phyloP scores from a whole-genome alignment of 768 basidiomycete species.

The Pholiota molesta region DNA sequence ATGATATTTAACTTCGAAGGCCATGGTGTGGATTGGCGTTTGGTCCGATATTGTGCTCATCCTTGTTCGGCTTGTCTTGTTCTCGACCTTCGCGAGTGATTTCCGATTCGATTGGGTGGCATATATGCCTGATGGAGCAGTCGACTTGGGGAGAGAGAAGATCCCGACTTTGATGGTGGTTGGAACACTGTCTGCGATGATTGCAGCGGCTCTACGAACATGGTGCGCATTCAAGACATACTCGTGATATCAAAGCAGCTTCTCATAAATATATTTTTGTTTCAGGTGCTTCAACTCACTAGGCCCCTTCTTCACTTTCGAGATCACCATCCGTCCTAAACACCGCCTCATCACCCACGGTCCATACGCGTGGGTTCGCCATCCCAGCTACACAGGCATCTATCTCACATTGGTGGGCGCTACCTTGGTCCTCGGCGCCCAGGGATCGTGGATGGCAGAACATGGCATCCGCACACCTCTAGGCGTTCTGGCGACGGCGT shows the following conservation, averaged over 20 bases:
- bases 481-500: constrained; percentile 23
- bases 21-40: constrained; percentile 33
- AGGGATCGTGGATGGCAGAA: constrained; percentile 34
- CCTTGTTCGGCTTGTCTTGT: constrained; percentile 6
- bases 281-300: constrained; percentile 42
- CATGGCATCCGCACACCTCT: constrained; percentile 25
- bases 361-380: constrained; percentile 47
- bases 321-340: constrained; percentile 41
- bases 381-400: constrained; percentile 47
- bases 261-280: not conserved
- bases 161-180: constrained; percentile 26
- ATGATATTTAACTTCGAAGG: constrained; percentile 17
- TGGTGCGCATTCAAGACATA: constrained; percentile 27
- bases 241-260: not conserved
- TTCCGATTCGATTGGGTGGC: not conserved
- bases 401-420: constrained; percentile 38
- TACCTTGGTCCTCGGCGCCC: constrained; percentile 32
- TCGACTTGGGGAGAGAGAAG: not conserved
- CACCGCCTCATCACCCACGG: constrained; percentile 46
- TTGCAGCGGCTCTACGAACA: constrained; percentile 31
- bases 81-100: constrained; percentile 1
- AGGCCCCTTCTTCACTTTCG: constrained; percentile 46
- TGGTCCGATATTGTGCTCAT: constrained; percentile 20
- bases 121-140: not conserved
- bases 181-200: constrained; percentile 28